A percentile compares a stretch with the other conserved stretches of the same genome.
Evolutionary conservation across 2,329 filamentous ascomycete species (phyloP).

Genomic region (Apiospora koreana): DNA sequence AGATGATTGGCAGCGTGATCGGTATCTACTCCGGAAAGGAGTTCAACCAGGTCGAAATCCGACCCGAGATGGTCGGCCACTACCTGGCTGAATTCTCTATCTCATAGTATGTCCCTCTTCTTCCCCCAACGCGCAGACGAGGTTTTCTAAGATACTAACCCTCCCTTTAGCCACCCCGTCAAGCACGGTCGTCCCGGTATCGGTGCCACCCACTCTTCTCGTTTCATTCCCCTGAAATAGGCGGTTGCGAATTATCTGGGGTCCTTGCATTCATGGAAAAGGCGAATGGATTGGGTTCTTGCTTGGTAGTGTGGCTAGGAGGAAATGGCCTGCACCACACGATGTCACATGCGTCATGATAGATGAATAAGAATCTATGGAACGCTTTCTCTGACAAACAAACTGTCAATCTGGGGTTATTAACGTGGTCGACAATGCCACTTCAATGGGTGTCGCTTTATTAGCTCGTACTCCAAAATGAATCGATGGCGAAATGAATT

Average conservation of each 20-base stretch:
- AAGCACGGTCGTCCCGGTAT: conserved; percentile 99
- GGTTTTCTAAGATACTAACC: conserved; percentile 46
- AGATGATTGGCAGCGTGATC: conserved; percentile 99
- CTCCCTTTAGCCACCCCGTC: conserved; percentile 81
- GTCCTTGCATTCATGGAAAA: conserved; percentile 61
- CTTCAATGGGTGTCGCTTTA: neutral
- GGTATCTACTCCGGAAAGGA: conserved; percentile 99
- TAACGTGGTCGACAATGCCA: neutral
- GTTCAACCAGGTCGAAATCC: conserved; percentile 99
- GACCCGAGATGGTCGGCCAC: conserved; percentile 99
- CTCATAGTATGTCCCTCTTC: conserved; percentile 75
- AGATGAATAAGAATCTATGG: conserved; percentile 40
- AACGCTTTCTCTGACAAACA: conserved; percentile 10
- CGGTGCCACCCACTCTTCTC: conserved; percentile 99
- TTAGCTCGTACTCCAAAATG: neutral
- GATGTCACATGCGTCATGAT: conserved; percentile 43
- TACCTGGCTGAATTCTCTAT: conserved; percentile 99
- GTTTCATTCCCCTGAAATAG: conserved; percentile 99
- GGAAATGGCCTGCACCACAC: conserved; percentile 35
- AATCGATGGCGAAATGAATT: neutral
- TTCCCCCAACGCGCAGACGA: neutral
- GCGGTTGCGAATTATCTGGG: conserved; percentile 48
- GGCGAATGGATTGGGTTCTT: conserved; percentile 60
- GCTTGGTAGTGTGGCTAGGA: conserved; percentile 39
- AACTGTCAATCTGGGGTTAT: neutral